A percentile compares a stretch with the other conserved stretches of the same genome.
These are phyloP conservation scores for Colletotrichum lentis DNA, from an alignment of 2,329 filamentous ascomycete species.

Conservation along the genomic window DNA sequence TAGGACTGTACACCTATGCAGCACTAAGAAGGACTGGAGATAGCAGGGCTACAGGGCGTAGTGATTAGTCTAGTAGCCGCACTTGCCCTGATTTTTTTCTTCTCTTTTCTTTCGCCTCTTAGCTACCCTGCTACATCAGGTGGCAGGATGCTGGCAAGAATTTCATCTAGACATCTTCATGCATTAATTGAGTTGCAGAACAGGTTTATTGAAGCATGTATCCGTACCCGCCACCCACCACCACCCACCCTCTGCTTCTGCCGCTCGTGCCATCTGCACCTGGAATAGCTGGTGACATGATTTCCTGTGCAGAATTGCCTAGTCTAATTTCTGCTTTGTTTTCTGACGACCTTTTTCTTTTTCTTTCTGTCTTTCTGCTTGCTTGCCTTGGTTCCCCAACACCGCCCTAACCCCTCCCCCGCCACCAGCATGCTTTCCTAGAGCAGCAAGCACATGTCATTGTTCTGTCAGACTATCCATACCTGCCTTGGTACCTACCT, in stretches of 20 bases:
- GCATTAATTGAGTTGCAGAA: constrained; percentile 33
- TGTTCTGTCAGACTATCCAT: constrained; percentile 4
- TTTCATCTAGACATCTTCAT: constrained; percentile 36
- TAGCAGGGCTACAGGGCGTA: constrained; percentile 9
- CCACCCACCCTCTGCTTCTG: background rate
- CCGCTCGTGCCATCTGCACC: constrained; percentile 31
- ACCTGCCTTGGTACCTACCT: background rate
- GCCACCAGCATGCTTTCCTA: constrained; percentile 8
- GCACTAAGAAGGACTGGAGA: constrained; percentile 20
- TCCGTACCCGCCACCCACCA: constrained; percentile 24
- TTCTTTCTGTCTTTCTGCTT: constrained; percentile 6
- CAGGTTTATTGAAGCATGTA: constrained; percentile 28
- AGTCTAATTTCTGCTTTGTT: constrained; percentile 13
- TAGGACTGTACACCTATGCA: background rate
- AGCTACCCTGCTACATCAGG: background rate
- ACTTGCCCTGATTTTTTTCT: constrained; percentile 21
- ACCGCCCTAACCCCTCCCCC: constrained; percentile 5
- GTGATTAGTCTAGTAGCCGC: background rate
- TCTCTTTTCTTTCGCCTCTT: background rate
- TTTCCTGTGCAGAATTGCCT: constrained; percentile 16
- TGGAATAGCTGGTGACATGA: constrained; percentile 30
- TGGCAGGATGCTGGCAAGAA: constrained; percentile 26
- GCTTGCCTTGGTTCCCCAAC: constrained; percentile 28
- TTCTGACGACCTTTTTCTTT: constrained; percentile 4
- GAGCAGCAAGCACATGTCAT: constrained; percentile 32